Evolutionary conservation across 1,139 yeast genomes (phyloP).

Genomic region (Pichia sp.): DNA sequence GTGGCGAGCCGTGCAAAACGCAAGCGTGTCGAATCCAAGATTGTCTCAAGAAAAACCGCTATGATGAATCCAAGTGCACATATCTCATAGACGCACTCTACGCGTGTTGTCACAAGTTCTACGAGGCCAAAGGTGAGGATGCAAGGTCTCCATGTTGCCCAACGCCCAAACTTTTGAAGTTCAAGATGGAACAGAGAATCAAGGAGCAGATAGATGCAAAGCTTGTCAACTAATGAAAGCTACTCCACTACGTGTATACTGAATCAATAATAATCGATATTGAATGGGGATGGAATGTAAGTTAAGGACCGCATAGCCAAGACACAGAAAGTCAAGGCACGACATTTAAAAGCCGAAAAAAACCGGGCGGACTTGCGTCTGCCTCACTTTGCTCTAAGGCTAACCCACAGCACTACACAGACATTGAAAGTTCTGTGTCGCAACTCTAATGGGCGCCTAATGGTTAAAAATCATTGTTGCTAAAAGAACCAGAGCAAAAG

Average conservation of each 20-base stretch:
- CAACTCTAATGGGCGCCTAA: constrained; percentile 95
- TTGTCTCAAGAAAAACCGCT: constrained; percentile 46
- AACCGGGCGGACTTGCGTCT: constrained; percentile 29
- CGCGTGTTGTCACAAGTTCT: constrained; percentile 52
- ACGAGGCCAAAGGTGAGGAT: constrained; percentile 42
- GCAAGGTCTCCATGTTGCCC: constrained; percentile 67
- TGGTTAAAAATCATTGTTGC: constrained; percentile 63
- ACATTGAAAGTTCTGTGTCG: constrained; percentile 50
- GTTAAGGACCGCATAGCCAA: constrained; percentile 69
- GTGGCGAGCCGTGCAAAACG: constrained; percentile 49
- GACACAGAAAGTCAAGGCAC: constrained; percentile 39
- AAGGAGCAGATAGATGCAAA: constrained; percentile 48
- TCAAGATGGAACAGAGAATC: constrained; percentile 52
- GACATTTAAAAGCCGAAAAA: constrained; percentile 53
- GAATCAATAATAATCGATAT: too few species aligned
- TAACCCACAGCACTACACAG: constrained; percentile 80
- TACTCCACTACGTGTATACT: too few species aligned
- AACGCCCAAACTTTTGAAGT: constrained; percentile 42
- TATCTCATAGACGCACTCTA: constrained; percentile 51
- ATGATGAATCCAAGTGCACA: constrained; percentile 58
- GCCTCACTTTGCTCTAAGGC: constrained; percentile 54
- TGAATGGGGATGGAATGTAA: constrained; percentile 42
- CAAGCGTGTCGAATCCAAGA: constrained; percentile 65
- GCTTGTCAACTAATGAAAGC: constrained; percentile 27
- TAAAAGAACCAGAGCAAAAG: constrained; percentile 25